Evolutionary conservation across 2,329 filamentous ascomycete genomes (phyloP), one percentile per base, ranked within the genome.

Genomic region (Aotearoamyces nothofagi): DNA sequence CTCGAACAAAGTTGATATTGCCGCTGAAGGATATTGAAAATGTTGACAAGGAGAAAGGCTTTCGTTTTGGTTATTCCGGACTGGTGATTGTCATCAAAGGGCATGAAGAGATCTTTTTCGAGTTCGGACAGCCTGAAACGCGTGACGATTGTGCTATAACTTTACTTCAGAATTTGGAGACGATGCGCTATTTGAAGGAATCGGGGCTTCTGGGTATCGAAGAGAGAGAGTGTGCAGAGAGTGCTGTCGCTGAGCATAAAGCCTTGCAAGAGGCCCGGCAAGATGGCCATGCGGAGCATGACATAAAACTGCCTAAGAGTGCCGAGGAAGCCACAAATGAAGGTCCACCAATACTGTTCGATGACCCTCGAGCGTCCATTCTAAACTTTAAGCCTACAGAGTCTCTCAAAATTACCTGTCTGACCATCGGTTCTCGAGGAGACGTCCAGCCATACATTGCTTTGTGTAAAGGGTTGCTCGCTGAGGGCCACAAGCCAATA

Each of bases 401-500:
- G 41, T 62, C 86, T 2, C 59, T 98, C 49, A 75, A 65, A 12
- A 79, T 98, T 34, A 93, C 87, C 2, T 98, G 90, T 49, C 60
- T 98, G 20, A 98, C 90, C 0, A 98, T 98, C 37, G 90, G 90
- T 10, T 94, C 87, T 9, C 69, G 90, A 34, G 90, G 90, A 14
- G 90, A 98, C 49, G 87, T 98, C 4, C 90, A 98, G 50, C 90
- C 90, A 1, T 98, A 96, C 50, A 96, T 98, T 49, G 84, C 90
- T 0, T 61, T 98, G 1, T 94, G 90, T 57, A 94, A 93, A 48
- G 83, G 81, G 1, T 59, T 98, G 2, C 53, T 92, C 23, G 79
- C 77, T 1, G 86, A 98, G 41, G 90, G 90, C 1, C 90, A 98
- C 52, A 71, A 67, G 36, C 69, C 79, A 10, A 76, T 71, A 37